Base-by-base conservation (phyloP, 179 eudicot species). In the Nepenthes alata region DNA sequence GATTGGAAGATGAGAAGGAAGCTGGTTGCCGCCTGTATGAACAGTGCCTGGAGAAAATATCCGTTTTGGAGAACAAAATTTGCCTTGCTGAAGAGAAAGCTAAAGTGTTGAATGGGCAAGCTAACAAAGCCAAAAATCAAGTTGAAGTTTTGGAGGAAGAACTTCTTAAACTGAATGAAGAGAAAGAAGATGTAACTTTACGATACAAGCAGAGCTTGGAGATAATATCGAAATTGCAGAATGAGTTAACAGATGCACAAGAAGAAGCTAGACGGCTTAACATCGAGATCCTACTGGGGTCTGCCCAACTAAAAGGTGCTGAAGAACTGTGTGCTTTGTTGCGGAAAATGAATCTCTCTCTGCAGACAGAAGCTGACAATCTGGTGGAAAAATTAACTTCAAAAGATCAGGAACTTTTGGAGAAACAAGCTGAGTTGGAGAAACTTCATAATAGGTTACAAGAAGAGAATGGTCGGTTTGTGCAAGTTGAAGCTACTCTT, bases 401-500 rank as follows among this genome's bases (percentile, higher is more conserved):
- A 54, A 88, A 85, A 61, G 95, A 89, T 55, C 75, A 77, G 58
- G 83, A 78, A 71, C 82, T 93, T 51, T 75, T 76, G 4, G 69
- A 66, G 58, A 89, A 86, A 77, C 79, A 85, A 37, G 72, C 77
- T 41, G 85, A 86, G 69, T 62, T 89, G 66, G 93, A 86, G 67
- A 83, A 71, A 60, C 76, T 93, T 64, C 77, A 75, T 74, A 68
- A 16, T 53, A 66, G 75, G 64, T 71, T 83, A 61, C 64, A 80
- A 52, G 76, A 85, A 49, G 98, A 93, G 57, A 86, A 70, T 47
- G 58, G 66, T 38, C 77, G 75, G 47, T 80, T 85, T 64, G 72
- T 79, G 63, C 86, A 85, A 80, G 80, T 80, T 37, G 96, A 93
- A 78, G 77, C 81, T 55, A 68, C 80, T 64, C 90, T 93, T 47